These are phyloP conservation scores for Geotrichum aggregatum DNA, from an alignment of 1,139 yeast genomes.

Conservation along the genomic window DNA sequence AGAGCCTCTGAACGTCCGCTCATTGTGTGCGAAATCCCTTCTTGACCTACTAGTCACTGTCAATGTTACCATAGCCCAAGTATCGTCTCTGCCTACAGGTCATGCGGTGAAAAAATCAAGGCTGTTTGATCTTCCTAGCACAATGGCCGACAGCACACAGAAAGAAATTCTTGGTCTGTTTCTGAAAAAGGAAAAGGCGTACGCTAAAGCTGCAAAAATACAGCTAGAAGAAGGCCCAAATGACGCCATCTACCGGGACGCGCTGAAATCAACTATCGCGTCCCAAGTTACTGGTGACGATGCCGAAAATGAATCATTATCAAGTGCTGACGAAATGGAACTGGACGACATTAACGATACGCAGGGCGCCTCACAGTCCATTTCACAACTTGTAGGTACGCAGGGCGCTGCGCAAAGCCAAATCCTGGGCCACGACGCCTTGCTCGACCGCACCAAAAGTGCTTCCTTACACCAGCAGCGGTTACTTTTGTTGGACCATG, in stretches of 20 bases:
- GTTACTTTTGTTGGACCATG: conserved; percentile 19
- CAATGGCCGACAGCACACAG: conserved; percentile 16
- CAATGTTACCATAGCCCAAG: conserved; percentile 20
- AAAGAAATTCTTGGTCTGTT: conserved; percentile 26
- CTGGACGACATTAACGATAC: conserved; percentile 12
- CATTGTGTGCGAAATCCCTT: conserved; percentile 19
- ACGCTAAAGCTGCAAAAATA: conserved; percentile 20
- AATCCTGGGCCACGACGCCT: conserved; percentile 14
- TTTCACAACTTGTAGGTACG: conserved; percentile 2
- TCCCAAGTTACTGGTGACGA: not conserved
- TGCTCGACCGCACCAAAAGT: conserved; percentile 8
- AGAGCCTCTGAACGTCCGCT: conserved; percentile 15
- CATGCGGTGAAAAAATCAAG: conserved; percentile 13
- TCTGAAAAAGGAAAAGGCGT: conserved; percentile 26
- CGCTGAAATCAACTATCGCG: not conserved
- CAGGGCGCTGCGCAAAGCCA: conserved; percentile 10
- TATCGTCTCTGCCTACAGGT: conserved; percentile 11
- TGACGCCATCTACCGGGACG: conserved; percentile 10
- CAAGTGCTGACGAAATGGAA: not conserved
- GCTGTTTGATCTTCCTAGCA: conserved; percentile 19
- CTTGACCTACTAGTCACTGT: conserved; percentile 20
- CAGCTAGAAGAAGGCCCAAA: conserved; percentile 22
- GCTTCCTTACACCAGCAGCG: conserved; percentile 16
- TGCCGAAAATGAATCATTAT: not conserved
- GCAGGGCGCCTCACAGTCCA: conserved; percentile 5